Evolutionary conservation across 495 filamentous ascomycete species (phyloP).

Genomic region (Tricharina praecox): DNA sequence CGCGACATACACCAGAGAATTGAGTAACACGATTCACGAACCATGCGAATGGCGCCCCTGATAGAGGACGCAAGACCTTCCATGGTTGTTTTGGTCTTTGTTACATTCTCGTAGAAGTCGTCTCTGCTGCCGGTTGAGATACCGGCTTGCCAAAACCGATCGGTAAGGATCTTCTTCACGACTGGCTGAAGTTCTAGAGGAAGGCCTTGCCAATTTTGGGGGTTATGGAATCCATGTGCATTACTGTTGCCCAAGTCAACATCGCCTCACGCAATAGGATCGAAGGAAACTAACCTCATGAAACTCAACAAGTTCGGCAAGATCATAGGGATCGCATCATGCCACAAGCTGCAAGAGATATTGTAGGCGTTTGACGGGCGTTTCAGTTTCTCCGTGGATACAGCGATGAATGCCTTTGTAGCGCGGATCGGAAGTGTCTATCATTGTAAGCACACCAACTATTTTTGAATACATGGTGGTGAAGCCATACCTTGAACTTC

Average conservation of each 20-base stretch:
- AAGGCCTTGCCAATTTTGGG: constrained; percentile 64
- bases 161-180: constrained; percentile 68
- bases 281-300: constrained; percentile 40
- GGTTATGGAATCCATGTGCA: constrained; percentile 87
- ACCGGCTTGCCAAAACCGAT: constrained; percentile 97
- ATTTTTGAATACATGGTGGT: no score
- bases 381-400: constrained; percentile 75
- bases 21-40: constrained; percentile 82
- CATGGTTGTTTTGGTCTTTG: constrained; percentile 68
- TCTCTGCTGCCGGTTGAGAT: constrained; percentile 90
- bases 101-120: constrained; percentile 85
- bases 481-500: constrained; percentile 44
- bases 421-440: constrained; percentile 60
- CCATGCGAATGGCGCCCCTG: constrained; percentile 67
- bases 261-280: constrained; percentile 4
- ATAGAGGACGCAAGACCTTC: constrained; percentile 91
- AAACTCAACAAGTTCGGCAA: constrained; percentile 76
- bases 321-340: constrained; percentile 62
- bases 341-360: constrained; percentile 62
- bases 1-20: constrained; percentile 86
- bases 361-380: constrained; percentile 48
- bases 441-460: no score
- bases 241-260: constrained; percentile 36
- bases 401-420: constrained; percentile 77
- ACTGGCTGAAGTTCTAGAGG: constrained; percentile 60